Percentiles rank a stretch among this genome's conserved stretches.
phyloP scores from a whole-genome alignment of 345 rosid genomes.

The Corymbia maculata region DNA sequence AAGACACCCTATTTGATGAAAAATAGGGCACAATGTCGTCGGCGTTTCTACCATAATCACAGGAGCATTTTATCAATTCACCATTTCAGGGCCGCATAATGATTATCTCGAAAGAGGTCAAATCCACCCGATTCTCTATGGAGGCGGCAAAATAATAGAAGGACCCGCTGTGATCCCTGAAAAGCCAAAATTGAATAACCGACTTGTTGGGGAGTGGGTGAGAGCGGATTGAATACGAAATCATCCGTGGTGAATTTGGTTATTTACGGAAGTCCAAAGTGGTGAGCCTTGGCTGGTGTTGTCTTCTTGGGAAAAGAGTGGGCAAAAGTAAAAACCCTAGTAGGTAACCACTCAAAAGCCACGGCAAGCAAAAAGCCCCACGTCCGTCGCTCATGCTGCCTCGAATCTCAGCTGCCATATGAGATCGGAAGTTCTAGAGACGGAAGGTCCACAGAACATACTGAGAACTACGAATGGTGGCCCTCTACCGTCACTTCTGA shows the following conservation, averaged over 20 bases:
- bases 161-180: background rate
- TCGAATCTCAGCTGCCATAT: background rate
- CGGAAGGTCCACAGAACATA: background rate
- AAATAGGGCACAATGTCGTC: no score
- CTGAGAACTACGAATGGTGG: background rate
- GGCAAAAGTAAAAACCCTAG: background rate
- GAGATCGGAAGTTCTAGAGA: background rate
- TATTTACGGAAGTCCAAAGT: background rate
- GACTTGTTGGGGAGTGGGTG: background rate
- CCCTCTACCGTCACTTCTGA: background rate
- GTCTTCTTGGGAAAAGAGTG: background rate
- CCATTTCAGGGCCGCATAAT: no score
- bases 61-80: no score
- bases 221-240: background rate
- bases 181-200: background rate
- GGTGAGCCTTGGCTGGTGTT: background rate
- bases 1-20: no score
- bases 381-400: background rate
- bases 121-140: no score
- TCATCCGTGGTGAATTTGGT: background rate
- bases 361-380: background rate
- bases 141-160: background rate
- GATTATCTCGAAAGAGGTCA: no score
- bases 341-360: background rate
- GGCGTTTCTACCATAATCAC: no score